Conservation (phyloP, 331 rosid genomes). For the Stylosanthes scabra region DNA sequence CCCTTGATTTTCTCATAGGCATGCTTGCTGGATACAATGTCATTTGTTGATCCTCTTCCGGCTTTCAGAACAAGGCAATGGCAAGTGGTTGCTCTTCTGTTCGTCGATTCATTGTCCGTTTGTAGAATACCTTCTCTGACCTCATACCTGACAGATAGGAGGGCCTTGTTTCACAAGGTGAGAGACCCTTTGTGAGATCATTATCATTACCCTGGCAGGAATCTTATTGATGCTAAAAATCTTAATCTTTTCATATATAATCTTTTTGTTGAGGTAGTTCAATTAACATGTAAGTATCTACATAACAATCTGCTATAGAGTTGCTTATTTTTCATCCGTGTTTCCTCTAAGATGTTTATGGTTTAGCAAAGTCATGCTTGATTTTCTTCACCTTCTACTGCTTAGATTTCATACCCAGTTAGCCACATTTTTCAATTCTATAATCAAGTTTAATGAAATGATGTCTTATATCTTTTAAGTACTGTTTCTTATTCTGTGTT, state of each 20-base stretch:
- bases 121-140: conserved; percentile 74
- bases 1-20: conserved; percentile 47
- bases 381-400: conserved; percentile 14
- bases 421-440: conserved; percentile 10
- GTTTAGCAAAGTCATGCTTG: too few relatives aligned
- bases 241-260: not conserved
- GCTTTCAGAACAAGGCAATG: conserved; percentile 89
- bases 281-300: conserved; percentile 2
- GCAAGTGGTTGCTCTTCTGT: conserved; percentile 84
- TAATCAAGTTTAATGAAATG: conserved; percentile 19
- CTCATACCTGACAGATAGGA: conserved; percentile 66
- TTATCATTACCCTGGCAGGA: conserved; percentile 16
- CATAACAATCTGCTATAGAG: conserved; percentile 4
- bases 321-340: conserved; percentile 21
- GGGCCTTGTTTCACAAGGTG: conserved; percentile 73
- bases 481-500: not conserved
- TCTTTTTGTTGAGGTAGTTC: conserved; percentile 16
- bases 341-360: conserved; percentile 14
- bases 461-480: conserved; percentile 8
- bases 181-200: conserved; percentile 33
- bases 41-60: conserved; percentile 85
- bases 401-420: conserved; percentile 23
- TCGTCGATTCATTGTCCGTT: conserved; percentile 85
- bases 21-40: conserved; percentile 80
- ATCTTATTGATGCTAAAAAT: conserved; percentile 14